phyloP scores from a whole-genome alignment of 1,284 basidiomycete genomes.

The Melanopsichium pennsylvanicum region DNA sequence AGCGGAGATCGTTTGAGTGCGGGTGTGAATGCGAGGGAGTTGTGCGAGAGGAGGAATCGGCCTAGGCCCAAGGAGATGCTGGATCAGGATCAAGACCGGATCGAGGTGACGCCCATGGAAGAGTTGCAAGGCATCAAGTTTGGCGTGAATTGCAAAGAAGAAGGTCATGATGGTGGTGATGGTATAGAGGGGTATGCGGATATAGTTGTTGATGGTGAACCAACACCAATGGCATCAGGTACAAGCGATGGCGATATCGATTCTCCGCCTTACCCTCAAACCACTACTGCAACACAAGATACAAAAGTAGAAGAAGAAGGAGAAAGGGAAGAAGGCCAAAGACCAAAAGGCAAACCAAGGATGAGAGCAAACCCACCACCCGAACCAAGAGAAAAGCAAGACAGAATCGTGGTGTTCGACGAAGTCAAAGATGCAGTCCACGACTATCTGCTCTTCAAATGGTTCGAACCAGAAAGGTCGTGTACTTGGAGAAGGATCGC shows the following conservation, averaged over 20 bases:
- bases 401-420: slow-evolving; percentile 53
- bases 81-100: slow-evolving; percentile 7
- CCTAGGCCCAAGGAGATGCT: slow-evolving; percentile 48
- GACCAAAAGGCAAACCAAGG: too few species aligned
- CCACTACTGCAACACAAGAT: too few species aligned
- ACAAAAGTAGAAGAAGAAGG: too few species aligned
- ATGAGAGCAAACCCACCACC: too few species aligned
- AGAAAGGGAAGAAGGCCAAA: too few species aligned
- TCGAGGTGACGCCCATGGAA: slow-evolving; percentile 8
- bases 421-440: slow-evolving; percentile 59
- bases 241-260: too few species aligned
- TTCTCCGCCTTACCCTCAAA: too few species aligned
- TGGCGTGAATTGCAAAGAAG: not conserved
- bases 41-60: slow-evolving; percentile 41
- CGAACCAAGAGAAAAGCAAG: slow-evolving; percentile 23
- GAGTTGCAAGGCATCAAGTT: slow-evolving; percentile 8
- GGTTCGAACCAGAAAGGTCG: slow-evolving; percentile 59
- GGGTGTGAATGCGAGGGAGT: slow-evolving; percentile 34
- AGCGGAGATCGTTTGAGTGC: slow-evolving; percentile 38
- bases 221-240: too few species aligned
- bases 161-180: not conserved
- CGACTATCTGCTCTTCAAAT: slow-evolving; percentile 59
- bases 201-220: slow-evolving; percentile 15
- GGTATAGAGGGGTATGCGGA: not conserved
- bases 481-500: slow-evolving; percentile 52